Conservation (phyloP, 805 yeast genomes). For the Candida xyloterini region DNA sequence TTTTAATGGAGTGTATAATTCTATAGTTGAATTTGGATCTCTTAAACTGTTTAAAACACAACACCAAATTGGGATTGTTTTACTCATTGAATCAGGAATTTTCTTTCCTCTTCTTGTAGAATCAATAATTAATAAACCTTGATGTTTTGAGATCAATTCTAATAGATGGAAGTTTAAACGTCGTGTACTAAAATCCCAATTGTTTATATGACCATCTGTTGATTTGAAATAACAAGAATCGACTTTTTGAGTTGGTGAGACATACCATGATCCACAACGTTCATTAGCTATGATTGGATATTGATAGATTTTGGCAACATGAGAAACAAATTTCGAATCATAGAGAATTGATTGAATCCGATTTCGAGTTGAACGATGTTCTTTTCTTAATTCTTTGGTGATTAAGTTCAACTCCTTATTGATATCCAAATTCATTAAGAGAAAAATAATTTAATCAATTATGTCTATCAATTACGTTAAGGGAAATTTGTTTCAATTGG, state of each 20-base stretch:
- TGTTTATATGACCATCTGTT: slow-evolving; percentile 83
- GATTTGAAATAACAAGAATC: slow-evolving; percentile 77
- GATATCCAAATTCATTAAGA: slow-evolving; percentile 18
- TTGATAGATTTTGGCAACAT: slow-evolving; percentile 35
- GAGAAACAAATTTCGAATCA: slow-evolving; percentile 53
- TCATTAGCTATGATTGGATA: slow-evolving; percentile 66
- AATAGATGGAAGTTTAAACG: slow-evolving; percentile 73
- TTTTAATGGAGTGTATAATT: slow-evolving; percentile 46
- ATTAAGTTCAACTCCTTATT: slow-evolving; percentile 19
- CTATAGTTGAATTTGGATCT: neutral
- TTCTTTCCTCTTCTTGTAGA: slow-evolving; percentile 83
- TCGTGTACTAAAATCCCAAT: slow-evolving; percentile 76
- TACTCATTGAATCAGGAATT: slow-evolving; percentile 83
- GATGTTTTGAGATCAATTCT: slow-evolving; percentile 38
- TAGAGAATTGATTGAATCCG: slow-evolving; percentile 68
- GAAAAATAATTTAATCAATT: slow-evolving; percentile 3
- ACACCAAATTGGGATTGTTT: slow-evolving; percentile 84
- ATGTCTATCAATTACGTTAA: slow-evolving; percentile 40
- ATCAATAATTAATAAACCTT: slow-evolving; percentile 66
- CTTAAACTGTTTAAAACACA: slow-evolving; percentile 13
- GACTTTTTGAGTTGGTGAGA: slow-evolving; percentile 39
- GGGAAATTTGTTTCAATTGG: slow-evolving; percentile 54
- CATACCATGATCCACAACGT: slow-evolving; percentile 87
- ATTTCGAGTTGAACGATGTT: slow-evolving; percentile 50
- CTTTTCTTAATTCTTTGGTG: slow-evolving; percentile 44